phyloP scores from a whole-genome alignment of 2,329 filamentous ascomycete species.

The Metarhizium humberi region DNA sequence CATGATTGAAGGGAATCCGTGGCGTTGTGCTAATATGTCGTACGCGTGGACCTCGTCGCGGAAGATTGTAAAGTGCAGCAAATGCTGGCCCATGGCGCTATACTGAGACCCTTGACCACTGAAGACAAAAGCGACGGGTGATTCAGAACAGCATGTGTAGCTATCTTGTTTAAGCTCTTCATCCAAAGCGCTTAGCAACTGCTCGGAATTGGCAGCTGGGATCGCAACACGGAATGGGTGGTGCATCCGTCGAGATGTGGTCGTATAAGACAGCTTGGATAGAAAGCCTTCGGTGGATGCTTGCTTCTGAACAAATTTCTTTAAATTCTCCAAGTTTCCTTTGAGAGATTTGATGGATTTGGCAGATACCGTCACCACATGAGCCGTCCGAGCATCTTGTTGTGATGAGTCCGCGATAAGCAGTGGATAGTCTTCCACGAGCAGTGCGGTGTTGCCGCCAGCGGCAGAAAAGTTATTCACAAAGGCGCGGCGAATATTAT shows the following conservation, averaged over 20 bases:
- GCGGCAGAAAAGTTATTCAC: slow-evolving; percentile 65
- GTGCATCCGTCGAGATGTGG: slow-evolving; percentile 32
- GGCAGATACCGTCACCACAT: slow-evolving; percentile 4
- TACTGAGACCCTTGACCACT: slow-evolving; percentile 30
- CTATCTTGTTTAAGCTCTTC: background rate
- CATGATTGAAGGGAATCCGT: slow-evolving; percentile 47
- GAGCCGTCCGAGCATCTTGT: background rate
- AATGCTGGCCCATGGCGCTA: slow-evolving; percentile 13
- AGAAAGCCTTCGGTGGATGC: slow-evolving; percentile 26
- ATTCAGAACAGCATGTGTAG: background rate
- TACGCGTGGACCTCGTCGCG: slow-evolving; percentile 45
- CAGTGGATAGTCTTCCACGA: slow-evolving; percentile 46
- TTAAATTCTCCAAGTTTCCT: background rate
- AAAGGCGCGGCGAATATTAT: slow-evolving; percentile 37
- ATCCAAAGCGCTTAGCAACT: background rate
- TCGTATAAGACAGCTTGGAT: slow-evolving; percentile 41
- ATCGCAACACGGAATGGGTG: background rate
- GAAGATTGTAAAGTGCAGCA: slow-evolving; percentile 16
- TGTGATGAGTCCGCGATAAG: background rate
- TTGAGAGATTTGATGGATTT: background rate
- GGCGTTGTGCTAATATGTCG: slow-evolving; percentile 14
- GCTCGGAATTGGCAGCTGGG: background rate
- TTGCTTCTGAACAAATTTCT: background rate
- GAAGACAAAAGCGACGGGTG: slow-evolving; percentile 26
- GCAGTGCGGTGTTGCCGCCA: slow-evolving; percentile 60